Evolutionary conservation across 805 yeast genomes (phyloP).

Genomic region (Wickerhamomyces strasburgensis): DNA sequence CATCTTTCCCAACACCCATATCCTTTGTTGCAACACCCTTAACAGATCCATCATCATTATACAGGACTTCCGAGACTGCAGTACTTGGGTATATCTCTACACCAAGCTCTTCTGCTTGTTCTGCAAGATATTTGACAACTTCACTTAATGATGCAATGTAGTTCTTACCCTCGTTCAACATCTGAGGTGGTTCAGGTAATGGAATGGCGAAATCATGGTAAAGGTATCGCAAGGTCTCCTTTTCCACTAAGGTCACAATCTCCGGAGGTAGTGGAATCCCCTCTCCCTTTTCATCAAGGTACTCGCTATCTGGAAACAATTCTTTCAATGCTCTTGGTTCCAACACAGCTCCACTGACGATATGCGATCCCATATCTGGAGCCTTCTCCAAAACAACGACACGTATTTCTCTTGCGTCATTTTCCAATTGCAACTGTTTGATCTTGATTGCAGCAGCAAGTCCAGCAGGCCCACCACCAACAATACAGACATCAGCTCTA

Average conservation of each 20-base stretch:
- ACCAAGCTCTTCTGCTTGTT: constrained; percentile 87
- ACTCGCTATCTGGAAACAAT: constrained; percentile 66
- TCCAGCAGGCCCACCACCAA: constrained; percentile 98
- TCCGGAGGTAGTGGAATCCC: constrained; percentile 79
- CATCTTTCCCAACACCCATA: constrained; percentile 74
- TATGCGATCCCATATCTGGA: constrained; percentile 89
- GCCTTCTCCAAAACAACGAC: constrained; percentile 92
- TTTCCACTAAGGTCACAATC: constrained; percentile 65
- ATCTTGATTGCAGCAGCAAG: constrained; percentile 86
- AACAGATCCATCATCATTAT: constrained; percentile 55
- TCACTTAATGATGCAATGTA: constrained; percentile 80
- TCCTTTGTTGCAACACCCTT: constrained; percentile 93
- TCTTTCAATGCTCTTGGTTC: constrained; percentile 89
- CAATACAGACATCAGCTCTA: constrained; percentile 88
- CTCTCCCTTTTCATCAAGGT: constrained; percentile 41
- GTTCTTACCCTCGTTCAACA: constrained; percentile 75
- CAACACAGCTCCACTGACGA: constrained; percentile 87
- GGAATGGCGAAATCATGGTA: constrained; percentile 58
- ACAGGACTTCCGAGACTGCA: constrained; percentile 74
- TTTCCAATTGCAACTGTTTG: constrained; percentile 74
- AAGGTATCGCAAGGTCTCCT: constrained; percentile 69
- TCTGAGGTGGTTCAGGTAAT: constrained; percentile 90
- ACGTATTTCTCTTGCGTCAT: constrained; percentile 62
- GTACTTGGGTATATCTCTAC: constrained; percentile 93
- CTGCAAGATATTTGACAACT: constrained; percentile 77